phyloP scores from a whole-genome alignment of 1,284 basidiomycete genomes.

The Trichosporon sp. region DNA sequence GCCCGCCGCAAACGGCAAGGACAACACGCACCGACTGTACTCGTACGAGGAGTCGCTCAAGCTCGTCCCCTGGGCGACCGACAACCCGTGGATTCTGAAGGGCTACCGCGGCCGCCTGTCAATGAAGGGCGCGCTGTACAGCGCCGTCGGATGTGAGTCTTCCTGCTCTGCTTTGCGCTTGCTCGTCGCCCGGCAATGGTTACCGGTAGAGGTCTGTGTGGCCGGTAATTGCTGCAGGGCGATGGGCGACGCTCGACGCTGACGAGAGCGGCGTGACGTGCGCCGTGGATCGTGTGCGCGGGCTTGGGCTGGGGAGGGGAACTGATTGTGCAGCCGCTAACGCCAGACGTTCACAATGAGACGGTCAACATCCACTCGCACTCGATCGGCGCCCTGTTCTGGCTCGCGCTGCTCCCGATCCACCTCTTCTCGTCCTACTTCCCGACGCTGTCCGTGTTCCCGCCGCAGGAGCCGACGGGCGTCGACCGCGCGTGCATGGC shows the following conservation, averaged over 20 bases:
- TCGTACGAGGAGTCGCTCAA: conserved; percentile 34
- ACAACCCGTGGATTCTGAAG: conserved; percentile 68
- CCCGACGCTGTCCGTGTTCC: conserved; percentile 26
- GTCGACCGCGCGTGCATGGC: conserved; percentile 62
- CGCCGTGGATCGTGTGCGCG: too few species aligned
- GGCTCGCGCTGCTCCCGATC: conserved; percentile 57
- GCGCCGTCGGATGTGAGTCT: conserved; percentile 66
- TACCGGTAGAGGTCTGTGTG: neutral
- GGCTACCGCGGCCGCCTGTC: conserved; percentile 71
- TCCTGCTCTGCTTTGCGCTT: neutral
- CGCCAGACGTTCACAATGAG: conserved; percentile 74
- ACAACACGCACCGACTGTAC: conserved; percentile 18
- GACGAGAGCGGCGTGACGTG: neutral
- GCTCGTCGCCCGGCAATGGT: neutral
- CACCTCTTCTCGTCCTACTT: conserved; percentile 55
- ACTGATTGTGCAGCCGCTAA: neutral
- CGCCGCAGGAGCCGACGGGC: conserved; percentile 11
- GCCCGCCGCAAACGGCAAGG: neutral
- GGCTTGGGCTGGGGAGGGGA: neutral
- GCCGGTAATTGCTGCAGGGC: neutral
- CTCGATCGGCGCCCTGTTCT: conserved; percentile 67
- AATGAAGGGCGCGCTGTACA: conserved; percentile 63
- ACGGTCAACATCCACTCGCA: conserved; percentile 90
- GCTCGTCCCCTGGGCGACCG: conserved; percentile 51
- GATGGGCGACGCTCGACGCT: neutral